phyloP scores from a whole-genome alignment of 805 yeast genomes.

The Candida nemodendra region DNA sequence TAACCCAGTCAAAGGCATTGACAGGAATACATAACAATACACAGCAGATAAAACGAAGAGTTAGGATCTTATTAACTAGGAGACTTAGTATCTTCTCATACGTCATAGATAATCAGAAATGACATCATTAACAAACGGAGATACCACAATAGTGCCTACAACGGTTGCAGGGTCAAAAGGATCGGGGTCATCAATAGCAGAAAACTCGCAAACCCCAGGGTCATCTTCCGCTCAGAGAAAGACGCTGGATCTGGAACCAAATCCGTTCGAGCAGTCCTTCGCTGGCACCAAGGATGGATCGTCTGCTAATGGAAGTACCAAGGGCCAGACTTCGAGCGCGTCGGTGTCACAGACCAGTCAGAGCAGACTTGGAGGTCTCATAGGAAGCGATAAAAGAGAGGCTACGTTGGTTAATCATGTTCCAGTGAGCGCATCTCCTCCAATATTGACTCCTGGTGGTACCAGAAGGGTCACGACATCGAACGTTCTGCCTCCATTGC shows the following conservation, averaged over 20 bases:
- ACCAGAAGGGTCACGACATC: conserved; percentile 33
- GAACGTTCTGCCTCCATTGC: conserved; percentile 46
- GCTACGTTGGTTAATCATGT: conserved; percentile 1
- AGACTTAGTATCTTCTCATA: too few species aligned
- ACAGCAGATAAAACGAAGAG: too few species aligned
- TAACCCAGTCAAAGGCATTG: too few species aligned
- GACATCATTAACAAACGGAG: conserved; percentile 1
- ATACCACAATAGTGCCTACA: neutral
- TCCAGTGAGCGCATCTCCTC: conserved; percentile 35
- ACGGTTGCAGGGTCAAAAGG: neutral
- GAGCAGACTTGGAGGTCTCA: neutral
- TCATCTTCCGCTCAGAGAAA: conserved; percentile 12
- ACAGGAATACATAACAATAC: too few species aligned
- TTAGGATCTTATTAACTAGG: too few species aligned
- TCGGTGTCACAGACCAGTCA: neutral
- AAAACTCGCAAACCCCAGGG: conserved; percentile 10
- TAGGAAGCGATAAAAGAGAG: conserved; percentile 24
- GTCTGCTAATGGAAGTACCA: conserved; percentile 3
- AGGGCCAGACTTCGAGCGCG: conserved; percentile 12
- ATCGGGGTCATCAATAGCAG: conserved; percentile 1
- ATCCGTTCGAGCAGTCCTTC: conserved; percentile 93
- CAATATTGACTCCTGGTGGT: conserved; percentile 56
- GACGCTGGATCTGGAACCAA: conserved; percentile 65
- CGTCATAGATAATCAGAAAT: neutral
- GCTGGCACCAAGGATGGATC: conserved; percentile 35